phyloP scores from a whole-genome alignment of 768 basidiomycete genomes.

The Floccularia luteovirens region DNA sequence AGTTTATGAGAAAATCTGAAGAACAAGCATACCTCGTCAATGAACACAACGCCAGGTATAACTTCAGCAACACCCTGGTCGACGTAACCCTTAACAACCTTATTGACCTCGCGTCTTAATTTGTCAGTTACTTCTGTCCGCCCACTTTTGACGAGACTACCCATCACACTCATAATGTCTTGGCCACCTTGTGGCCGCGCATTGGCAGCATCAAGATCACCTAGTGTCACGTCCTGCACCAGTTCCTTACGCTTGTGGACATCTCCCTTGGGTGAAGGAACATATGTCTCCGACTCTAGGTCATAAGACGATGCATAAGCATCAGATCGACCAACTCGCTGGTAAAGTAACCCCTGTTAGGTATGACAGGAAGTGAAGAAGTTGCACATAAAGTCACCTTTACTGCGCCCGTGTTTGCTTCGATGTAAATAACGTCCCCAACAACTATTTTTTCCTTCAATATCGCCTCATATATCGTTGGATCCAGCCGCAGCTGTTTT shows the following conservation, averaged over 20 bases:
- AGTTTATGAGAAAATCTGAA: not conserved
- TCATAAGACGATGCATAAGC: conserved; percentile 98
- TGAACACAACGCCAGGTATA: conserved; percentile 96
- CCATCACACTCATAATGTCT: conserved; percentile 99
- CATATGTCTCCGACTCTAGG: conserved; percentile 97
- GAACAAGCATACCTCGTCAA: conserved; percentile 75
- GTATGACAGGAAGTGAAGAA: not conserved
- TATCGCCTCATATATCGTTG: conserved; percentile 94
- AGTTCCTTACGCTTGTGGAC: conserved; percentile 95
- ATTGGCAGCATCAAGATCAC: conserved; percentile 95
- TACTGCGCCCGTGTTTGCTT: conserved; percentile 89
- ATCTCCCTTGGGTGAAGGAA: conserved; percentile 93
- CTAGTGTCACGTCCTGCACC: conserved; percentile 91
- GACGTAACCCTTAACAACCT: conserved; percentile 94
- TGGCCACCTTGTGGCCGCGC: conserved; percentile 94
- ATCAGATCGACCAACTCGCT: conserved; percentile 95
- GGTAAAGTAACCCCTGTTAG: conserved; percentile 7
- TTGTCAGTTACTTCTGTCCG: conserved; percentile 98
- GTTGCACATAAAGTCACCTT: conserved; percentile 50
- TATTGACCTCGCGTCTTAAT: conserved; percentile 90
- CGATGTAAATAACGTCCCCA: conserved; percentile 95
- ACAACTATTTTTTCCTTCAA: conserved; percentile 95
- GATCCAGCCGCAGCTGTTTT: conserved; percentile 91
- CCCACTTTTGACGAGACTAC: conserved; percentile 80
- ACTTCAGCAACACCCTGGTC: conserved; percentile 98